Evolutionary conservation across 2,329 filamentous ascomycete species (phyloP).

Genomic region (Thelonectria blattea): DNA sequence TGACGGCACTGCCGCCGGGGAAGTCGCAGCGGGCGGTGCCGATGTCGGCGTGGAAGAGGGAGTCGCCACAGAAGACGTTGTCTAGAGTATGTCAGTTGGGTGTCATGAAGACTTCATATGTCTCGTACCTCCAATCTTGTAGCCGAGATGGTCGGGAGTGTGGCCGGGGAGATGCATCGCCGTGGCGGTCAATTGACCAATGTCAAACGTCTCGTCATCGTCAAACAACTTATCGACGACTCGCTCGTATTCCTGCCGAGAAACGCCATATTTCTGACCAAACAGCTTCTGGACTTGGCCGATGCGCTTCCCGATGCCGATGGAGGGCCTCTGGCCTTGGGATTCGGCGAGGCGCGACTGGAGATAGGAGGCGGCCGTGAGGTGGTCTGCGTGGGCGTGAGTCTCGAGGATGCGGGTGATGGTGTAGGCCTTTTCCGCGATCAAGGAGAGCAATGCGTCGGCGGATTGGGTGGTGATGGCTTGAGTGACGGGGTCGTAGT

Average conservation of each 20-base stretch:
- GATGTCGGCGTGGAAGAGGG: constrained; percentile 58
- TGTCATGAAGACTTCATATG: background rate
- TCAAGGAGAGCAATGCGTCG: constrained; percentile 54
- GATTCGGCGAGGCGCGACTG: constrained; percentile 49
- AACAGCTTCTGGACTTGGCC: constrained; percentile 57
- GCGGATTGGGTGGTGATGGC: constrained; percentile 58
- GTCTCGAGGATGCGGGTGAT: constrained; percentile 65
- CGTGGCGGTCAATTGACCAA: constrained; percentile 53
- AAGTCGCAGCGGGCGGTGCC: constrained; percentile 62
- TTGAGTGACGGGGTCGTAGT: constrained; percentile 54
- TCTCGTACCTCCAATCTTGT: constrained; percentile 54
- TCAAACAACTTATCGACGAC: constrained; percentile 61
- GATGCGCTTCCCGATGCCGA: constrained; percentile 64
- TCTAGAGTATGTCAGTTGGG: constrained; percentile 26
- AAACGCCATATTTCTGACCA: constrained; percentile 54
- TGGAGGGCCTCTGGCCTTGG: constrained; percentile 46
- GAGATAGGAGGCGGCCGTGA: constrained; percentile 65
- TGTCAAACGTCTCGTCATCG: constrained; percentile 58
- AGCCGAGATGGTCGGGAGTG: constrained; percentile 66
- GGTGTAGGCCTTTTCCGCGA: constrained; percentile 53
- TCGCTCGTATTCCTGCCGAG: constrained; percentile 47
- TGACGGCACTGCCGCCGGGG: constrained; percentile 54
- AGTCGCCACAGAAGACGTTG: constrained; percentile 60
- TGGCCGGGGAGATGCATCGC: constrained; percentile 65
- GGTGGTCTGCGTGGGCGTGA: constrained; percentile 65